Base-by-base conservation (phyloP, 495 filamentous ascomycete species). In the Penicillium goetzii region DNA sequence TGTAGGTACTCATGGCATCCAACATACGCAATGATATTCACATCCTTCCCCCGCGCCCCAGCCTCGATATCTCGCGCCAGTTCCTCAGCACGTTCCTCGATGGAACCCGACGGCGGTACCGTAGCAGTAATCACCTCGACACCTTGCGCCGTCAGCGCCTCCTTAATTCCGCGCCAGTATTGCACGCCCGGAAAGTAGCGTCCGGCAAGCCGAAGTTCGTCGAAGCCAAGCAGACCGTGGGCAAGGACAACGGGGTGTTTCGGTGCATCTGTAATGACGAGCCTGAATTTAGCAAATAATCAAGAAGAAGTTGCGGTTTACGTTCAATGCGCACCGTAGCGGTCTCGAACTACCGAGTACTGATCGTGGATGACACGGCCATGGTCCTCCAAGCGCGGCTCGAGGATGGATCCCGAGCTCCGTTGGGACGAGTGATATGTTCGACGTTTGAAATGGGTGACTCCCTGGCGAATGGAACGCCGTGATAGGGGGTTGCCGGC, bases 81-180 rank as follows among this genome's bases (percentile, higher is more conserved):
- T 72, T 84, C 87, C 64, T 83, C 81, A 4, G 90, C 91, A 26
- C 92, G 84, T 64, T 84, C 82, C 76, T 96, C 90, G 68, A 97
- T 95, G 21, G 88, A 89, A 2, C 84, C 88, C 8, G 87, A 89
- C 0, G 93, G 84, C 6, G 93, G 92, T 14, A 97, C 93, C 3
- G 86, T 83, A 9, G 92, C 86, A 4, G 86, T 91, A 55, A 97
- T 91, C 36, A 97, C 92, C 65, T 93, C 84, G 19, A 92, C 82
- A 4, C 87, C 88, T 63, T 90, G 89, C 50, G 88, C 83, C 11
- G 74, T 78, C 21, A 97, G 77, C 3, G 90, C 92, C 61, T 95
- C 90, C 38, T 84, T 86, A 63, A 98, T 97, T 1, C 94, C 94
- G 36, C 90, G 87, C 94, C 94, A 98, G 74, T 98, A 98, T 40